Evolutionary conservation across 2,329 filamentous ascomycete genomes (phyloP), one percentile per base, ranked within the genome.

Genomic region (Berkeleyomyces basicola): DNA sequence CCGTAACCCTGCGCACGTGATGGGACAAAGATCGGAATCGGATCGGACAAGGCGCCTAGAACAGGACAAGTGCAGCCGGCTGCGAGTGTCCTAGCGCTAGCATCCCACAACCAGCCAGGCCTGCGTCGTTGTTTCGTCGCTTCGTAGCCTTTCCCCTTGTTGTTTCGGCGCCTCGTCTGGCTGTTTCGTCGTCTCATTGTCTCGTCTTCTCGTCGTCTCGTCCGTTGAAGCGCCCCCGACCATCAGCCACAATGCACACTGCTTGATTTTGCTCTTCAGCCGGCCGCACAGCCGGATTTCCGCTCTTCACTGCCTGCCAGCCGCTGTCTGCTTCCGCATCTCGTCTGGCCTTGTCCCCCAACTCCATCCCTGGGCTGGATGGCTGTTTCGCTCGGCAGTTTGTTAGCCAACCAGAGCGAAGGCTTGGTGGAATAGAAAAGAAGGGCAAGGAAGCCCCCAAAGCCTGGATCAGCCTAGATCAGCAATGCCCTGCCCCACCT

Each of bases 161-260:
- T 39, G 33, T n/a, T 39, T 37, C 23, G 14, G 62, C 61, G 51
- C 59, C 44, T 36, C 61, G 59, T 64, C 61, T 61, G 44, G 53
- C 59, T 37, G 53, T 59, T 61, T 58, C 39, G 53, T 53, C 47
- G 51, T 39, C 9, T 53, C 49, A 23, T 44, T n/a, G 43, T 44
- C 43, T 16, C 11, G 43, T 46, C 43, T 43, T 10, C 10, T 53
- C 23, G 11, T 4, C 16, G 36, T 53, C 10, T 9, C 9, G 10
- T 11, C 9, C 5, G 11, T 16, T 40, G 23, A 23, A 23, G 23
- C 23, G 23, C 1, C 23, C 23, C 23, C 23, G 23, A 2, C 23
- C 23, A 23, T 23, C 23, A 23, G 46, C n/a, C 14, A 23, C n/a
- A 4, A 49, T 49, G n/a, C n/a, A 16, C 46, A 16, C 31, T 49